Base-by-base conservation (phyloP, 441 rosid genomes). In the Francoa sonchifolia region DNA sequence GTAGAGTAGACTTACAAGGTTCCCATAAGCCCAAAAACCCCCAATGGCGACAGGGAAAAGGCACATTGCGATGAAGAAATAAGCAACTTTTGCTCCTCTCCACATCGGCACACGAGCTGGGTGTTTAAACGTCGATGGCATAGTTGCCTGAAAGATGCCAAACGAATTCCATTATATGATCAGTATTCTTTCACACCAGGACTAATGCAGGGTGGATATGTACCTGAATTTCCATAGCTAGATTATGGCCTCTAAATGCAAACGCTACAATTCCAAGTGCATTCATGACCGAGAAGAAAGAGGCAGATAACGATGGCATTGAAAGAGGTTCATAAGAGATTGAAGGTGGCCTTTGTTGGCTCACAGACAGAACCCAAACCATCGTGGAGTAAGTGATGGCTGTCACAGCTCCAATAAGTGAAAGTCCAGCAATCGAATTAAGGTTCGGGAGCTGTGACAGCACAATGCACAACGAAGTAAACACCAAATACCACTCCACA, bases 91-190 rank as follows among this genome's bases (percentile, higher is more conserved):
- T 49, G 88, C 97, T 65, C 92, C 92, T 65, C 65, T 89, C 97
- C 95, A 81, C 97, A 84, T 89, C 9, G 95, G 97, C 27, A 89
- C 86, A 50, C 75, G 88, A 61, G 97, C 94, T 6, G 95, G 95
- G 58, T 81, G 94, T 69, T 88, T 88, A 46, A 84, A 79, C 8
- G 90, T 88, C 14, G 97, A 89, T 48, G 97, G 92, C 97, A 89
- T 89, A 12, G 97, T 89, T 44, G 97, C 79, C 94, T 88, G 55
- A 47, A 29, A 48, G 44, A 47, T 50, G 21, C 33, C 46, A 28
- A 33, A 50, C 14, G 8, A 26, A 33, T 26, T 39, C 14, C 45
- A 8, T 42, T 26, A 37, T 42, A 33, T n/a, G 11, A 54, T 0
- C 8, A 48, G 48, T n/a, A 1, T 22, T 14, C 3, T 13, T 6